phyloP scores from a whole-genome alignment of 208 protist genomes.

The Trypanosoma avium region DNA sequence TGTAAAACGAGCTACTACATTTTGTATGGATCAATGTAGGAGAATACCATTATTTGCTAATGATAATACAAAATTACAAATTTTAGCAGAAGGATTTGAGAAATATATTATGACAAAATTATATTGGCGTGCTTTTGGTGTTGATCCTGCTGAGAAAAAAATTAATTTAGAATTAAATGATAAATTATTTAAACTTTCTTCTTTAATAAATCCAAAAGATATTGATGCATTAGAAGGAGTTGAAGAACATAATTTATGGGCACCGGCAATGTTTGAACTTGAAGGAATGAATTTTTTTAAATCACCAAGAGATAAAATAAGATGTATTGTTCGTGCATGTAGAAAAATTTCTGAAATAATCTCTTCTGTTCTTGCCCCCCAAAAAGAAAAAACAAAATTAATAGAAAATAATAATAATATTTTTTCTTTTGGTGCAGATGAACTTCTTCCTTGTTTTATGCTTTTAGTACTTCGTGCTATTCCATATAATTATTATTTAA shows the following conservation, averaged over 20 bases:
- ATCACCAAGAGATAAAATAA: constrained; percentile 75
- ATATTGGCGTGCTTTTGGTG: constrained; percentile 59
- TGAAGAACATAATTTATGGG: constrained; percentile 72
- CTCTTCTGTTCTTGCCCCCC: constrained; percentile 33
- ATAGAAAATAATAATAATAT: not conserved
- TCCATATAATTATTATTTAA: constrained; percentile 68
- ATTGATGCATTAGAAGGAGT: constrained; percentile 69
- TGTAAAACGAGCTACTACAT: constrained; percentile 15
- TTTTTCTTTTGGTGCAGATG: constrained; percentile 69
- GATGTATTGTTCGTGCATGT: constrained; percentile 66
- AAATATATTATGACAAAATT: constrained; percentile 76
- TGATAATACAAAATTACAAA: constrained; percentile 19
- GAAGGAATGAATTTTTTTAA: constrained; percentile 89
- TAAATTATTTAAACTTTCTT: constrained; percentile 40
- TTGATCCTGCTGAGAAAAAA: constrained; percentile 36
- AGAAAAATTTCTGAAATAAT: constrained; percentile 53
- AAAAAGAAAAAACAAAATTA: constrained; percentile 10
- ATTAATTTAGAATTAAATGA: constrained; percentile 38
- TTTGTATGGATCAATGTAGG: constrained; percentile 26
- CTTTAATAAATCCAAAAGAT: constrained; percentile 33
- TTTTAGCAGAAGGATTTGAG: constrained; percentile 71
- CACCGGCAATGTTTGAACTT: constrained; percentile 77
- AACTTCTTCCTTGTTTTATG: constrained; percentile 83
- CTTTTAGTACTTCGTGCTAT: constrained; percentile 68
- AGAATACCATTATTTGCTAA: constrained; percentile 25